Evolutionary conservation across 805 yeast genomes (phyloP), one percentile per base, ranked within the genome.

Genomic region (Lipomyces sp.): DNA sequence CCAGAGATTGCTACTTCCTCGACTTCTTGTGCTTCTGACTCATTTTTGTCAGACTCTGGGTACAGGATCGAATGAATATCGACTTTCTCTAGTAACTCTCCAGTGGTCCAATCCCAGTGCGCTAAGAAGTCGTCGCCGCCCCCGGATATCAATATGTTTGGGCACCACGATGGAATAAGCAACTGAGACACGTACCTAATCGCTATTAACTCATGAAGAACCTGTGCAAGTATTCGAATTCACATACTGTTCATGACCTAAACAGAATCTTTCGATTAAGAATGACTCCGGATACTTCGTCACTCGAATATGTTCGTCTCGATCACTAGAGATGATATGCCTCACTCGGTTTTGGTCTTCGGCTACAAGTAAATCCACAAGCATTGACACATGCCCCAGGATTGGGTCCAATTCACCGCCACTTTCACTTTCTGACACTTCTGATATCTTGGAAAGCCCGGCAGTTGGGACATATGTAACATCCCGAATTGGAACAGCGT

Each of bases 341-440:
- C 77, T 79, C 69, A 82, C 81, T 66, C 84, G 83, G 7, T 82
- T 84, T 6, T 80, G 77, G 55, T 78, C 75, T 2, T 73, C 72
- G 11, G 83, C 80, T 34, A 87, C 79, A 35, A 82, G 74, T 1
- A 93, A 83, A 69, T 87, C 92, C n/a, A 96, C 90, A 67, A 95
- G 83, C 97, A 95, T 92, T 2, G 98, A 93, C 4, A 95, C 98
- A 78, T 95, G 99, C 6, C 99, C 99, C 62, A 94, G 79, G 5
- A 94, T 82, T 2, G 98, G 98, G 50, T 80, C 83, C 55, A 85
- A 34, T 13, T 60, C 64, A 32, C 63, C 55, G 2, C 63, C 69
- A 51, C 66, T 68, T 32, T 65, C 69, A 11, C 42, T 64, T n/a
- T 53, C 59, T 6, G 57, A 76, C 57, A 83, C 85, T 3, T 24